Base-by-base conservation (phyloP, 805 yeast species). In the Metschnikowia baotianmanensis region DNA sequence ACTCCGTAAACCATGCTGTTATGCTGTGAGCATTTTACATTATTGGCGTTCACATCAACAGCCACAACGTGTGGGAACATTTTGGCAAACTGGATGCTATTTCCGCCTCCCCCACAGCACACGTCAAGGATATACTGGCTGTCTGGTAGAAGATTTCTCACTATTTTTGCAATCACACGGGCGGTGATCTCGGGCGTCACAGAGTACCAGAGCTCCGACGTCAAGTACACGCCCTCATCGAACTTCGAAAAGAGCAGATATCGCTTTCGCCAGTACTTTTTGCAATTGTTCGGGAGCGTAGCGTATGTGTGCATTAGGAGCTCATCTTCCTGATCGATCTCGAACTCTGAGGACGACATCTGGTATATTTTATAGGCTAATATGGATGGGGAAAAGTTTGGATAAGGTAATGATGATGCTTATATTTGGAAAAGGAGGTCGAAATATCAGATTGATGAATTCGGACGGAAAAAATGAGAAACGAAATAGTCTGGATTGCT, bases 41-140 rank as follows among this genome's bases (percentile, higher is more conserved):
- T 83, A 19, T 71, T 72, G 24, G 71, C 63, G 39, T 79, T 80
- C 28, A 66, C 65, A 53, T 87, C 96, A 1, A 86, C 60, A 2
- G 84, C 88, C 25, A 78, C 74, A 1, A 80, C 83, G 19, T 55
- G 51, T 1, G 74, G 72, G 59, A 86, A 84, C 24, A 56, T 47
- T 40, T 67, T 53, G 34, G 90, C 86, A 58, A 89, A 77, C 51
- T 86, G 95, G 17, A 86, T 83, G 1, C 85, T 66, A 55, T 87
- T 87, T 0, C 96, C 96, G 1, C 95, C 96, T 1, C 89, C 96
- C 0, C 96, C 96, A 48, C 91, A 81, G 52, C 86, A 86, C 2
- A 85, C 72, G 54, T 88, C 96, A 11, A 83, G 57, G 0, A 81
- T 62, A 3, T 63, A 68, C 4, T 47, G 48, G 2, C 78, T 72